Conservation (phyloP, 2,329 filamentous ascomycete genomes). For the Fusarium sterilihyphosum region DNA sequence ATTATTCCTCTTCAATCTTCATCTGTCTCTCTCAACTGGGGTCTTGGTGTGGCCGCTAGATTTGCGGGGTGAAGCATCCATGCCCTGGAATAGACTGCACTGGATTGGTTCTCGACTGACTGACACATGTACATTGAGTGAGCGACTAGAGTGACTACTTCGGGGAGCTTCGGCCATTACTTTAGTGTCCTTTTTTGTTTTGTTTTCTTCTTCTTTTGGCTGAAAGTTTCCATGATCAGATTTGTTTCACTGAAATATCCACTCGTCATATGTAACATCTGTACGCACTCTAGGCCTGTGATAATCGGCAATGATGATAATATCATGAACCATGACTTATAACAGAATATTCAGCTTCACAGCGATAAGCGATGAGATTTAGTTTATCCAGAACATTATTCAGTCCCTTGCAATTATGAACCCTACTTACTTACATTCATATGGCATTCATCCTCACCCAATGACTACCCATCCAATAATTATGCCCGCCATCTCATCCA, state of each 20-base stretch:
- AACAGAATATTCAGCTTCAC: not conserved
- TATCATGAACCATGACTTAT: not conserved
- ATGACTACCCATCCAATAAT: not conserved
- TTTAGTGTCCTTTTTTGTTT: not conserved
- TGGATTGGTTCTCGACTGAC: constrained; percentile 11
- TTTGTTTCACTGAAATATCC: not conserved
- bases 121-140: not conserved
- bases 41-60: constrained; percentile 2
- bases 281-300: not conserved
- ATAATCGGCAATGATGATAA: not conserved
- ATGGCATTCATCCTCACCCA: not conserved
- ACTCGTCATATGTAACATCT: not conserved
- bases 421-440: not conserved
- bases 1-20: not conserved
- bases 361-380: constrained; percentile 27
- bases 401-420: not conserved
- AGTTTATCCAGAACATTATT: constrained; percentile 2
- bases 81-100: not conserved
- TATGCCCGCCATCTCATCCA: constrained; percentile 31
- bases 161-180: constrained; percentile 11
- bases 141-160: not conserved
- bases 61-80: constrained; percentile 28
- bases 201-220: not conserved
- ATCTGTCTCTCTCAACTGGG: not conserved
- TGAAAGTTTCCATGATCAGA: constrained; percentile 3